These are phyloP conservation scores for Coffea canephora DNA, from an alignment of 257 asterid genomes.

Conservation along the genomic window DNA sequence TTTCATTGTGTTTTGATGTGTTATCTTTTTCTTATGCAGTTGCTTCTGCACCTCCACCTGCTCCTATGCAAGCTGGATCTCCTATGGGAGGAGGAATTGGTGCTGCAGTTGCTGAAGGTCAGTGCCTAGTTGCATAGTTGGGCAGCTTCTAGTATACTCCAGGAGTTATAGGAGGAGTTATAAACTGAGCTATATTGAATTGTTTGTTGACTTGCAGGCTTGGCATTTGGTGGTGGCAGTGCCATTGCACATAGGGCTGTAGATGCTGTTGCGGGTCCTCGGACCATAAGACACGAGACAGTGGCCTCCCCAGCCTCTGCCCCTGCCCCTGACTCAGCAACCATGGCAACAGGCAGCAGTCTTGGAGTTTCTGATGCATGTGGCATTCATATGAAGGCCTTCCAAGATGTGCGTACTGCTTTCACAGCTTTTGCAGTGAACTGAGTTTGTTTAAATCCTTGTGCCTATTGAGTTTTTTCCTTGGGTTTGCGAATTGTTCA, in stretches of 20 bases:
- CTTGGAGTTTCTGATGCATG: slow-evolving; percentile 16
- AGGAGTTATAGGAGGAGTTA: neutral
- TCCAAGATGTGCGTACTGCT: slow-evolving; percentile 20
- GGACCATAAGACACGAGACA: slow-evolving; percentile 1
- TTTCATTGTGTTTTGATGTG: neutral
- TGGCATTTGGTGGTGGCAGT: slow-evolving; percentile 22
- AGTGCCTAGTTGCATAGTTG: neutral
- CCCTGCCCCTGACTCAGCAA: neutral
- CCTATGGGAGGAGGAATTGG: slow-evolving; percentile 18
- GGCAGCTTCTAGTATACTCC: neutral
- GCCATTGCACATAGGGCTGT: slow-evolving; percentile 23
- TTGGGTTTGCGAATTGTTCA: no score
- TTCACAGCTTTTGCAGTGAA: neutral
- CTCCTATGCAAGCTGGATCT: slow-evolving; percentile 9
- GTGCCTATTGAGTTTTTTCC: neutral
- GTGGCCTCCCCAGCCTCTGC: slow-evolving; percentile 11
- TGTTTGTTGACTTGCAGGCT: slow-evolving; percentile 5
- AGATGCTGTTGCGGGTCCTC: slow-evolving; percentile 16
- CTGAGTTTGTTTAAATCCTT: neutral
- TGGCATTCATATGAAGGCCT: slow-evolving; percentile 14
- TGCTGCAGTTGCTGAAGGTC: slow-evolving; percentile 22
- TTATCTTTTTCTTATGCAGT: neutral
- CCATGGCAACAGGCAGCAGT: neutral
- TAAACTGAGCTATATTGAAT: neutral
- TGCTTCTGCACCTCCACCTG: slow-evolving; percentile 20